Conservation (phyloP, 108 stramenopile genomes). For the Asterionellopsis glacialis region DNA sequence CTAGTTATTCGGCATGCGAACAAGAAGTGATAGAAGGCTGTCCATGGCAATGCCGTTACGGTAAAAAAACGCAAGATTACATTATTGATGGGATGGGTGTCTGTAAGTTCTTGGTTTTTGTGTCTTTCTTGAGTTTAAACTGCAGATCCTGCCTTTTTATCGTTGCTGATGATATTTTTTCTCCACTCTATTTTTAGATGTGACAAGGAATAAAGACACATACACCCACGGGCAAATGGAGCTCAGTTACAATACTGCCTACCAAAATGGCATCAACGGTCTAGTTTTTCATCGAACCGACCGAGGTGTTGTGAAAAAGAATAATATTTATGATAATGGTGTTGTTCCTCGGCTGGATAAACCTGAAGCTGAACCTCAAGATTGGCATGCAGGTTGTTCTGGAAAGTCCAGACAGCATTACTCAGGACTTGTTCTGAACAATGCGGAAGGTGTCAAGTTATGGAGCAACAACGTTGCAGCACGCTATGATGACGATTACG, state of each 20-base stretch:
- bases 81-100: conserved; percentile 27
- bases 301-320: conserved; percentile 11
- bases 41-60: conserved; percentile 17
- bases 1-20: conserved; percentile 9
- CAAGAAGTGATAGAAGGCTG: conserved; percentile 14
- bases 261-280: conserved; percentile 29
- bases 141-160: too few relatives aligned
- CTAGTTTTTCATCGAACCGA: conserved; percentile 25
- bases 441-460: conserved; percentile 14
- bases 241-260: conserved; percentile 12
- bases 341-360: conserved; percentile 17
- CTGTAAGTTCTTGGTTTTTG: too few relatives aligned
- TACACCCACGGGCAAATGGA: conserved; percentile 17
- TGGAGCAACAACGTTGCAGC: conserved; percentile 18
- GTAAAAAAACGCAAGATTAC: conserved; percentile 17
- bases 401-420: conserved; percentile 20
- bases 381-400: conserved; percentile 7
- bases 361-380: conserved; percentile 4
- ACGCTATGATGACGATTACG: conserved; percentile 12
- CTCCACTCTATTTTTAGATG: background rate
- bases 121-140: too few relatives aligned
- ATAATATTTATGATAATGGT: conserved; percentile 22
- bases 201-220: conserved; percentile 16
- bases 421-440: conserved; percentile 22
- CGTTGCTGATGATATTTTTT: too few relatives aligned